Base-by-base conservation (phyloP, 176 grass and related monocot species). In the Puya raimondii region DNA sequence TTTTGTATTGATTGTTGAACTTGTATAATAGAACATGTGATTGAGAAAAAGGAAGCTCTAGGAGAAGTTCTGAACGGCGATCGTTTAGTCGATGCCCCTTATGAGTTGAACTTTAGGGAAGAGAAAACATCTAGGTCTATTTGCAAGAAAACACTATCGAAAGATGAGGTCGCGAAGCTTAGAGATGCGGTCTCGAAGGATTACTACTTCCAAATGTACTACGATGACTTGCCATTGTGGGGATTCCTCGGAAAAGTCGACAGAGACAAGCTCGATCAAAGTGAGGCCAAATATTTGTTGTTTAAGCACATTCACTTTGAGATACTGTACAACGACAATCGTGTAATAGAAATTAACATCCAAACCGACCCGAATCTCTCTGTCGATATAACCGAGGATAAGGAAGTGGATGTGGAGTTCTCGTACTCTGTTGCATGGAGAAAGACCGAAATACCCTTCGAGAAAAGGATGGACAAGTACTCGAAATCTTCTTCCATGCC, bases 181-280 rank as follows among this genome's bases (percentile, higher is more conserved):
- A 82, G 86, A 11, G 80, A 84, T 80, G 92, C 83, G 50, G 88
- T 96, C 67, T 81, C 85, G 56, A 96, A 91, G 75, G 91, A 91
- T 64, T 96, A 88, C 71, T 96, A 96, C 70, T 96, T 96, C 64
- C 92, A 96, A 71, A 91, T 96, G 92, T 96, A 96, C 72, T 96
- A 96, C 2, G 92, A 96, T 80, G 92, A 96, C 66, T 75, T 96
- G 50, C 92, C 92, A 59, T 82, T 96, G 50, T 91, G 92, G 92
- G 92, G 92, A 52, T 96, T 96, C 73, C 76, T 96, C 66, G 92
- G 92, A 63, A 96, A 91, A 78, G n/a, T 86, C 53, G 85, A 89
- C 53, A 91, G 74, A 75, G 83, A 91, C 50, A 92, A 67, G 70
- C 10, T 15, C 25, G 80, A 92, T 50, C 72, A 68, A 26, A 75